These are phyloP conservation scores for Saccharomycopsis oosterbeekiorum DNA, from an alignment of 805 yeast species.

Conservation along the genomic window DNA sequence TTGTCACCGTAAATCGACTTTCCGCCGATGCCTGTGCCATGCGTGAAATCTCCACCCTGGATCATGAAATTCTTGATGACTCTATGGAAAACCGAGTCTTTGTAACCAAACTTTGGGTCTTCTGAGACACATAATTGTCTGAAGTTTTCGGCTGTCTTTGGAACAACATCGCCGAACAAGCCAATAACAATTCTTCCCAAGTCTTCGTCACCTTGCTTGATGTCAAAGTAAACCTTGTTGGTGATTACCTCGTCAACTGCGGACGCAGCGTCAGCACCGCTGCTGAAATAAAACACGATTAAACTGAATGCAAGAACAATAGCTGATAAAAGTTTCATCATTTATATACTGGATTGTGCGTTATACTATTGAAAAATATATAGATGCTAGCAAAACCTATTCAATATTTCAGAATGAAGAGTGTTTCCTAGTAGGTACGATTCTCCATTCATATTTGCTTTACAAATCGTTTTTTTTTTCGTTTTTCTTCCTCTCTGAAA, in stretches of 20 bases:
- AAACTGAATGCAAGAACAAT: conserved; percentile 2
- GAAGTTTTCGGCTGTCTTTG: conserved; percentile 85
- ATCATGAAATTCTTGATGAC: conserved; percentile 65
- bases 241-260: conserved; percentile 29
- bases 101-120: conserved; percentile 56
- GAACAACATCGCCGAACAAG: conserved; percentile 75
- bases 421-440: no score
- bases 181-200: conserved; percentile 84
- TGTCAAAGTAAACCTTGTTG: conserved; percentile 75
- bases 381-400: neutral
- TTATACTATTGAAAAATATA: neutral
- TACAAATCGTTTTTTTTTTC: neutral
- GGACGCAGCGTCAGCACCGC: conserved; percentile 5
- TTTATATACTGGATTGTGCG: neutral
- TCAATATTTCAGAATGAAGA: no score
- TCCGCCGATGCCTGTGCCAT: conserved; percentile 64
- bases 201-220: conserved; percentile 64
- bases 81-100: conserved; percentile 59
- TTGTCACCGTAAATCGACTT: conserved; percentile 61
- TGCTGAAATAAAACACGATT: conserved; percentile 8
- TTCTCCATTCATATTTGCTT: neutral
- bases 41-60: conserved; percentile 74
- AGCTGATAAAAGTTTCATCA: conserved; percentile 13
- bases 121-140: conserved; percentile 69
- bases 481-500: neutral